These are phyloP conservation scores for Lachnellula arida DNA, from an alignment of 2,329 filamentous ascomycete species.

Conservation along the genomic window DNA sequence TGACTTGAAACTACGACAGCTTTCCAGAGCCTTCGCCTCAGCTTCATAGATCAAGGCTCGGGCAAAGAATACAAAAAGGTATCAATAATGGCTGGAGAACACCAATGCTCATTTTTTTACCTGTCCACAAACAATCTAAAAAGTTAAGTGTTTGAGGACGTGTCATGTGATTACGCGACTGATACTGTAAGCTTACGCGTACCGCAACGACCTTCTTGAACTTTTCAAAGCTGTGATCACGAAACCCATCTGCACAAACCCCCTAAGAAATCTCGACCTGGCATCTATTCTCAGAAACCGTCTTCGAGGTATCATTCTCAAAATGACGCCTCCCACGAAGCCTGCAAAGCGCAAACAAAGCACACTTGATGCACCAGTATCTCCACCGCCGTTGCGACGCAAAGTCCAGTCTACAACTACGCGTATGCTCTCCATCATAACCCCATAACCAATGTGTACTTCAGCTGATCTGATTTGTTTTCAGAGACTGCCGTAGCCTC, in stretches of 20 bases:
- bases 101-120: too few species aligned
- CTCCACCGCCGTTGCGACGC: slow-evolving; percentile 31
- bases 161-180: too few species aligned
- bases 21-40: too few species aligned
- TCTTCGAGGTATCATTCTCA: slow-evolving; percentile 1
- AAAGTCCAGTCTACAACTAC: slow-evolving; percentile 34
- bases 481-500: slow-evolving; percentile 66
- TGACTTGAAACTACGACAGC: too few species aligned
- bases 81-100: too few species aligned
- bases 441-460: neutral
- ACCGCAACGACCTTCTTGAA: too few species aligned
- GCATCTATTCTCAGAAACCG: neutral
- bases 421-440: slow-evolving; percentile 20
- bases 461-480: slow-evolving; percentile 10
- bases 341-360: slow-evolving; percentile 26
- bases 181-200: too few species aligned
- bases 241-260: neutral
- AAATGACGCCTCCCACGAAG: slow-evolving; percentile 21
- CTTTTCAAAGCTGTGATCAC: too few species aligned
- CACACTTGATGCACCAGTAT: slow-evolving; percentile 22
- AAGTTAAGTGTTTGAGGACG: too few species aligned
- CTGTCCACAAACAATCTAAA: too few species aligned
- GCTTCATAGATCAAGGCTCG: too few species aligned
- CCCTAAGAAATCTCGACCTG: neutral
- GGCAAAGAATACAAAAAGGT: too few species aligned